phyloP scores from a whole-genome alignment of 495 filamentous ascomycete genomes.

The Neohortaea acidophila region DNA sequence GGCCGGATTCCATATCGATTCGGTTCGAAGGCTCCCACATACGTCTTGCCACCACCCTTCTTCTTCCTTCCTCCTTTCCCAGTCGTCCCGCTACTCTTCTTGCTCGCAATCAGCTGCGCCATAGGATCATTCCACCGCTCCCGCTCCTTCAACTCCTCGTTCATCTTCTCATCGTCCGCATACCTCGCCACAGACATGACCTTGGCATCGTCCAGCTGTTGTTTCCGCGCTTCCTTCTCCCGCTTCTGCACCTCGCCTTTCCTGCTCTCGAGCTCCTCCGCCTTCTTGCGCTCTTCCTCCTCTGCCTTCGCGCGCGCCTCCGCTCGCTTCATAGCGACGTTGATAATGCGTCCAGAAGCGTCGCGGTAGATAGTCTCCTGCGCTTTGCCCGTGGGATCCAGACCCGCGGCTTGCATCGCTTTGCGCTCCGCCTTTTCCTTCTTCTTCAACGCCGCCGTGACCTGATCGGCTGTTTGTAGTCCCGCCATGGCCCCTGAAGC shows the following conservation, averaged over 20 bases:
- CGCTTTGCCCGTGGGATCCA: constrained; percentile 28
- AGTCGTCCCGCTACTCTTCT: constrained; percentile 16
- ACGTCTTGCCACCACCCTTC: constrained; percentile 53
- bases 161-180: constrained; percentile 69
- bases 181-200: constrained; percentile 64
- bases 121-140: constrained; percentile 91
- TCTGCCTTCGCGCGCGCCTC: constrained; percentile 56
- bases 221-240: constrained; percentile 39
- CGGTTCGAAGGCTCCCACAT: constrained; percentile 62
- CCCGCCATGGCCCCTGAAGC: constrained; percentile 73
- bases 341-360: constrained; percentile 79
- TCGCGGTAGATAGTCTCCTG: constrained; percentile 87
- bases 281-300: constrained; percentile 53
- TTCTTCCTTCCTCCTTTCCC: constrained; percentile 31
- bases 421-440: constrained; percentile 35
- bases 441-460: constrained; percentile 54
- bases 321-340: constrained; percentile 75
- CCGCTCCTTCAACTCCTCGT: constrained; percentile 58
- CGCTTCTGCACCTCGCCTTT: constrained; percentile 71
- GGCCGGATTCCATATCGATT: constrained; percentile 92
- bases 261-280: constrained; percentile 44
- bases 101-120: constrained; percentile 53
- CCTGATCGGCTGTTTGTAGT: constrained; percentile 64
- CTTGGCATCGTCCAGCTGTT: constrained; percentile 59
- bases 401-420: constrained; percentile 31